Conservation (phyloP, 805 yeast species). For the Helenozyma baotianmanensis region DNA sequence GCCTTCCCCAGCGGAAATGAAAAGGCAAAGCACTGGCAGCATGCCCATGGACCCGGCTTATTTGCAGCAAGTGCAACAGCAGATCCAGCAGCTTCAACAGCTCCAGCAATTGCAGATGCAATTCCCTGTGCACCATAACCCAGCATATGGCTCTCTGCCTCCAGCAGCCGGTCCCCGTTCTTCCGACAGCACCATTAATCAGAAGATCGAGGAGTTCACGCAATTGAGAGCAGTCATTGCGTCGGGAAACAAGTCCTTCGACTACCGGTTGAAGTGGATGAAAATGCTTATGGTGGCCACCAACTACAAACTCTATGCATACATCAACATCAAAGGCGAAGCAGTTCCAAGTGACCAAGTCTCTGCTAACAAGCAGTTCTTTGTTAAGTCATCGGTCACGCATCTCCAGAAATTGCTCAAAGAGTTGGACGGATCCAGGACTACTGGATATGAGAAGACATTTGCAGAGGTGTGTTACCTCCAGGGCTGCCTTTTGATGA, state of each 20-base stretch:
- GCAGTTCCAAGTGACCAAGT: conserved; percentile 26
- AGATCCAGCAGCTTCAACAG: conserved; percentile 41
- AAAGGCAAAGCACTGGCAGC: conserved; percentile 10
- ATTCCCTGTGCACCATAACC: conserved; percentile 1
- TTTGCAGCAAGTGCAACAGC: conserved; percentile 50
- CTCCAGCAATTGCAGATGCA: conserved; percentile 12
- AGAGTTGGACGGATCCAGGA: conserved; percentile 21
- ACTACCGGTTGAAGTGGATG: conserved; percentile 39
- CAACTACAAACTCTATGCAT: conserved; percentile 35
- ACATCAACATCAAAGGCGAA: conserved; percentile 41
- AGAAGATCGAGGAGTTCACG: conserved; percentile 31
- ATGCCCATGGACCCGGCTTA: conserved; percentile 22
- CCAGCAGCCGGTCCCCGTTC: conserved; percentile 3
- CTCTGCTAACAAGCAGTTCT: conserved; percentile 28
- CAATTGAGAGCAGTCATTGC: conserved; percentile 33
- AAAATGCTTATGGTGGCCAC: conserved; percentile 38
- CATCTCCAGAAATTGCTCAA: conserved; percentile 34
- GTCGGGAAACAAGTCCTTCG: conserved; percentile 38
- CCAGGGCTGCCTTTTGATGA: conserved; percentile 35
- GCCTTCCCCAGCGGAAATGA: neutral
- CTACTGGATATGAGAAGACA: conserved; percentile 11
- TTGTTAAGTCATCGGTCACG: conserved; percentile 34
- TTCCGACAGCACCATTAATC: conserved; percentile 23
- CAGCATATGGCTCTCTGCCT: neutral
- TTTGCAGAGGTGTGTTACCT: conserved; percentile 31